Base-by-base conservation (phyloP, 345 rosid species). In the Geranium rotundifolium region DNA sequence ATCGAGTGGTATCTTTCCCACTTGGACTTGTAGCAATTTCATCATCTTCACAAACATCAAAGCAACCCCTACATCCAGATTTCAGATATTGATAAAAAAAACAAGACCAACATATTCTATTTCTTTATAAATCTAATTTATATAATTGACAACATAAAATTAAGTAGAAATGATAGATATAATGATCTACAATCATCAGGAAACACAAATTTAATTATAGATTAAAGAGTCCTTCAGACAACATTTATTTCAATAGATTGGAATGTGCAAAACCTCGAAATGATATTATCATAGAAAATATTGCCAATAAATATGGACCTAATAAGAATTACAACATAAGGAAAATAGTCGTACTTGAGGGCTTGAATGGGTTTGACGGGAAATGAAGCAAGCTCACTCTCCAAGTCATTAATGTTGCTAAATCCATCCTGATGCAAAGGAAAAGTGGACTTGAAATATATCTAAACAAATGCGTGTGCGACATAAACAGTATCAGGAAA, bases 331-430 rank as follows among this genome's bases (percentile, higher is more conserved):
- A 57, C 55, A 63, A 59, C 63, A 27, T 7, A 58, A 8, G 27
- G 29, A 60, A 71, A 68, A 31, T 57, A 61, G 30, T 52, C 67
- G 23, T 81, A 89, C 96, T 84, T 83, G 18, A 86, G 89, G 19
- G 91, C 95, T 80, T 84, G 89, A 73, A 93, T 85, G 73, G 99
- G 97, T 63, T 81, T 90, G 55, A 76, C 74, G 4, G 97, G 89
- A 83, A 93, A 87, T 29, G 91, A 77, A 65, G 89, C 77, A 59
- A 90, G 79, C 19, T 97, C 86, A 69, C 80, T 73, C 80, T 84
- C 91, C 83, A 86, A 77, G 83, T 85, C 95, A 77, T 66, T 76
- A 34, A 89, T 67, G 63, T 81, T 80, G 8, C 65, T 76, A 67
- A 82, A 73, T 29, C 71, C 83, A 31, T 87, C 96, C 98, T 92